Percentiles rank a stretch among this genome's conserved stretches.
These are phyloP conservation scores for Trifolium repens DNA, from an alignment of 306 rosid genomes.

Conservation along the genomic window DNA sequence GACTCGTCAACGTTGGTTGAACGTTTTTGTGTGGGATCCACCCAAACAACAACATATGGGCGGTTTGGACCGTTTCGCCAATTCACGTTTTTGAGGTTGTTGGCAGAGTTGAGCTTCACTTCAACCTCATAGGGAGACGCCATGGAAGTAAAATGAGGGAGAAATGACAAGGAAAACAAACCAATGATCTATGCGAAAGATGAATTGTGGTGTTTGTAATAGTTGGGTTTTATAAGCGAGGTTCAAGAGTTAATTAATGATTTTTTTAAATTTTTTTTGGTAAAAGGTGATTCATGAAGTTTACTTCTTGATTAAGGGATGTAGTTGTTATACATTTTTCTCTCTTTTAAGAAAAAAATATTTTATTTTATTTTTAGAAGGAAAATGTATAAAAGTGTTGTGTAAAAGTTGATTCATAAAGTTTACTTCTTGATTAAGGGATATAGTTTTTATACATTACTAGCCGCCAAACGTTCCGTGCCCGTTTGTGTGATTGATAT, in stretches of 20 bases:
- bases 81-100: constrained; percentile 70
- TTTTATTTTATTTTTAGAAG: too few species aligned
- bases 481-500: too few species aligned
- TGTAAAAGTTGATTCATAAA: neutral
- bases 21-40: constrained; percentile 55
- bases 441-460: neutral
- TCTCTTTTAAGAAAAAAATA: too few species aligned
- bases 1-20: constrained; percentile 48
- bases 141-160: constrained; percentile 2
- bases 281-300: neutral
- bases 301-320: constrained; percentile 1
- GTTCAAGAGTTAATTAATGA: neutral
- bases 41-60: constrained; percentile 79
- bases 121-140: constrained; percentile 52
- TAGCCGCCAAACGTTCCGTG: too few species aligned
- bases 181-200: neutral
- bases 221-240: constrained; percentile 5
- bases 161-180: neutral
- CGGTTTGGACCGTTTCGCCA: constrained; percentile 66
- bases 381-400: too few species aligned
- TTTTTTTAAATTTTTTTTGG: too few species aligned
- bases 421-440: neutral
- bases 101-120: constrained; percentile 54
- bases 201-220: neutral
- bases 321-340: too few species aligned